A percentile compares a stretch with the other conserved stretches of the same genome.
These are phyloP conservation scores for Vachellia collinsii DNA, from an alignment of 306 rosid species.

Conservation along the genomic window DNA sequence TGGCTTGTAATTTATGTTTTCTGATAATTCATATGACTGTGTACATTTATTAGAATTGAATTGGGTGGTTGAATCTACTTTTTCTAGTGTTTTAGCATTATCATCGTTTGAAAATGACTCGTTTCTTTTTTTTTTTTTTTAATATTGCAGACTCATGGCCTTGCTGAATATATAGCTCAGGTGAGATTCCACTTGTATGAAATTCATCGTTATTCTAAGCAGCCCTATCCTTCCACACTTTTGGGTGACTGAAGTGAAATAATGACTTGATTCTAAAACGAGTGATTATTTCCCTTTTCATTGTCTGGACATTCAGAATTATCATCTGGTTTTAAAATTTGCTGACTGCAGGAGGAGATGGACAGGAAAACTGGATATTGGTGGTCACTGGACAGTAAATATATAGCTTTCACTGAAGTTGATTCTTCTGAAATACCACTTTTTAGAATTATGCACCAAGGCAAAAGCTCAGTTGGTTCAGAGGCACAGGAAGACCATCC, in stretches of 20 bases:
- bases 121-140: conserved; percentile 18
- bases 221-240: not conserved
- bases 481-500: conserved; percentile 99
- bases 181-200: conserved; percentile 56
- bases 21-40: not conserved
- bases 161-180: conserved; percentile 99
- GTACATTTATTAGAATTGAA: conserved; percentile 7
- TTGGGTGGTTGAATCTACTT: not conserved
- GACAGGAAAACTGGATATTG: conserved; percentile 94
- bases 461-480: conserved; percentile 83
- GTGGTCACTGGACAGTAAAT: conserved; percentile 97
- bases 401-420: conserved; percentile 87
- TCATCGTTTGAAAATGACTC: conserved; percentile 37
- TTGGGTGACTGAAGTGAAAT: conserved; percentile 28
- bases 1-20: conserved; percentile 16
- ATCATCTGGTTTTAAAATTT: conserved; percentile 29
- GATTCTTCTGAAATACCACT: conserved; percentile 90
- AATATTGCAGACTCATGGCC: conserved; percentile 81
- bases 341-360: conserved; percentile 91
- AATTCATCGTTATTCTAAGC: conserved; percentile 25
- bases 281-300: conserved; percentile 5
- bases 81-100: conserved; percentile 23
- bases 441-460: conserved; percentile 96
- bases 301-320: conserved; percentile 22
- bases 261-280: conserved; percentile 14